phyloP scores from a whole-genome alignment of 352 stramenopile genomes.

The Phytophthora syringae region DNA sequence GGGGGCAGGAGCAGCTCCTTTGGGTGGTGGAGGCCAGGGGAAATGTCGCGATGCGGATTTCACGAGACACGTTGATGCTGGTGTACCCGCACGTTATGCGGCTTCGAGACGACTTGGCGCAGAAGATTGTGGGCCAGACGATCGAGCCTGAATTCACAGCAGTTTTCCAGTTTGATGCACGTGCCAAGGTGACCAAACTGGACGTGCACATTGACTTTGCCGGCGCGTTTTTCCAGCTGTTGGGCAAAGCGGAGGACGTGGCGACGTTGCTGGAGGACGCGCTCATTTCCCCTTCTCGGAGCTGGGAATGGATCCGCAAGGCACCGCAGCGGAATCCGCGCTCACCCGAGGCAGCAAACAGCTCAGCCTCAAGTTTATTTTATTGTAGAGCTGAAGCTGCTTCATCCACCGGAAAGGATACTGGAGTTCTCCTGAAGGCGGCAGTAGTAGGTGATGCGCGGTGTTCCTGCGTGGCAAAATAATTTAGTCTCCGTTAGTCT shows the following conservation, averaged over 20 bases:
- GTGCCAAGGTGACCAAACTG: slow-evolving; percentile 58
- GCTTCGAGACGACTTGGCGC: slow-evolving; percentile 52
- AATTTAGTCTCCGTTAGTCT: no score
- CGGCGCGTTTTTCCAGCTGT: slow-evolving; percentile 54
- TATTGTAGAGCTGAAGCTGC: slow-evolving; percentile 43
- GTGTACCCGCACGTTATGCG: slow-evolving; percentile 71
- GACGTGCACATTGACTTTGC: slow-evolving; percentile 67
- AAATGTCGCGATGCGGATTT: slow-evolving; percentile 56
- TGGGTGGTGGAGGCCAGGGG: slow-evolving; percentile 49
- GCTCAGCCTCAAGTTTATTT: slow-evolving; percentile 75
- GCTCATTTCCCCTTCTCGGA: slow-evolving; percentile 66
- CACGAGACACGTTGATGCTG: slow-evolving; percentile 72
- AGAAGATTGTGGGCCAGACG: slow-evolving; percentile 61
- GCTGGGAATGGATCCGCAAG: slow-evolving; percentile 64
- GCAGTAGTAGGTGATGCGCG: no score
- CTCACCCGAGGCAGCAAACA: slow-evolving; percentile 60
- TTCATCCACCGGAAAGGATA: no score
- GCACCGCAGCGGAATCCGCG: slow-evolving; percentile 37
- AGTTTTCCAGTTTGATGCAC: slow-evolving; percentile 62
- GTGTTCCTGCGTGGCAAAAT: no score
- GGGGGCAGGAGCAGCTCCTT: slow-evolving; percentile 24
- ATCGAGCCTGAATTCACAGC: slow-evolving; percentile 59
- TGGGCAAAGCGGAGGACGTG: slow-evolving; percentile 42
- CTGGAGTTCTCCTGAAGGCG: background rate
- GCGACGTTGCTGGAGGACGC: slow-evolving; percentile 45